phyloP scores from a whole-genome alignment of 2,329 filamentous ascomycete species.

The Lasiodiplodia gonubiensis region DNA sequence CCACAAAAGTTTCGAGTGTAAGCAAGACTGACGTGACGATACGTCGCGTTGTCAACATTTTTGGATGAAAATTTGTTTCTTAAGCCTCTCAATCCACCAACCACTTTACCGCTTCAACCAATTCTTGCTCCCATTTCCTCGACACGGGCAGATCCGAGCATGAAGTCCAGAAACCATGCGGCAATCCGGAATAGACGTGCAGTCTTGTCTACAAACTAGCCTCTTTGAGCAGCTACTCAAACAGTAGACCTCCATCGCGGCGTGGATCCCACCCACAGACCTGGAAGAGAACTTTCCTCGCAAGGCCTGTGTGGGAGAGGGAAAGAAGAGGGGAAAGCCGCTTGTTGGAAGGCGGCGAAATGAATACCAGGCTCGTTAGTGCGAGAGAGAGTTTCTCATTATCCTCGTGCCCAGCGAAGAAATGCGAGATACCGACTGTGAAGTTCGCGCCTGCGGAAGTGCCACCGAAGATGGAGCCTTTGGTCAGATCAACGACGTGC shows the following conservation, averaged over 20 bases:
- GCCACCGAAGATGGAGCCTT: slow-evolving; percentile 7
- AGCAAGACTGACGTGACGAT: too few relatives aligned
- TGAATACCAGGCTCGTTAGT: neutral
- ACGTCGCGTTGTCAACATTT: too few relatives aligned
- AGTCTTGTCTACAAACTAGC: neutral
- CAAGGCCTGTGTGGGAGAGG: neutral
- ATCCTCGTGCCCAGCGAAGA: neutral
- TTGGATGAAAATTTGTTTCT: too few relatives aligned
- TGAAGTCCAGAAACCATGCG: neutral
- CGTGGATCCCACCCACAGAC: slow-evolving; percentile 6
- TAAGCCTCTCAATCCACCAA: neutral
- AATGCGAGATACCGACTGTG: neutral
- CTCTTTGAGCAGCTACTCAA: slow-evolving; percentile 2
- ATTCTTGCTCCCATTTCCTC: neutral
- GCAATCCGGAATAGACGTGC: neutral
- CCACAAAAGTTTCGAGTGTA: too few relatives aligned
- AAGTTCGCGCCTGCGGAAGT: slow-evolving; percentile 8
- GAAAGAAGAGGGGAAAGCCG: neutral
- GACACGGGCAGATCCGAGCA: neutral
- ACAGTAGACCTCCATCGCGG: slow-evolving; percentile 1
- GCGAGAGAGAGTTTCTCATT: neutral
- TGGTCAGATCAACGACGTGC: neutral
- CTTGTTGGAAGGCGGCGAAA: neutral
- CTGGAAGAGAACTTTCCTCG: neutral
- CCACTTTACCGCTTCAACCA: neutral